Evolutionary conservation across 495 filamentous ascomycete genomes (phyloP).

Genomic region (Amorphotheca resinae): DNA sequence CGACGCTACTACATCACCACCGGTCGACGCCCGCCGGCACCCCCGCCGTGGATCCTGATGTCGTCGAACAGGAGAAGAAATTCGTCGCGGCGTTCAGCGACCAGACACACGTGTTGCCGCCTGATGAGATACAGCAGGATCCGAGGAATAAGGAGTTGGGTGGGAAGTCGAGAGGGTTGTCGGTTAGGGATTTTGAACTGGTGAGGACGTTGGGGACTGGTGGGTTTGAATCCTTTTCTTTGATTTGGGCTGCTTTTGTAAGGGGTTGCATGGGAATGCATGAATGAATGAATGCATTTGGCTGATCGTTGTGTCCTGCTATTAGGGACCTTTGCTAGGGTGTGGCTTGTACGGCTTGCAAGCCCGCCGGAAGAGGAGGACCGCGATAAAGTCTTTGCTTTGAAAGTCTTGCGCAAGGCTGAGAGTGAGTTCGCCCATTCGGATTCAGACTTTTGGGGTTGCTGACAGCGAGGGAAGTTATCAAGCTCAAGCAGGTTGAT

Average conservation of each 20-base stretch:
- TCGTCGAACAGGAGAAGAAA: slow-evolving; percentile 23
- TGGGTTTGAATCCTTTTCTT: slow-evolving; percentile 25
- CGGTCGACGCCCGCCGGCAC: background rate
- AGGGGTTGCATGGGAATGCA: too few species aligned
- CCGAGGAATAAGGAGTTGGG: slow-evolving; percentile 46
- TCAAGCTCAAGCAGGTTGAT: slow-evolving; percentile 94
- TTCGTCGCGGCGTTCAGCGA: slow-evolving; percentile 33
- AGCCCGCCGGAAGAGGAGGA: slow-evolving; percentile 39
- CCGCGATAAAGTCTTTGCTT: slow-evolving; percentile 65
- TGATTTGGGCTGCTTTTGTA: slow-evolving; percentile 3
- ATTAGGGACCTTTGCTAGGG: slow-evolving; percentile 86
- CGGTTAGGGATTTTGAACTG: slow-evolving; percentile 64
- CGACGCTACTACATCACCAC: background rate
- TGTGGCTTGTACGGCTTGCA: slow-evolving; percentile 65
- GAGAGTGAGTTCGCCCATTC: slow-evolving; percentile 35
- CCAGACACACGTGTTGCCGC: slow-evolving; percentile 37
- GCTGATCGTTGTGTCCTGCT: too few species aligned
- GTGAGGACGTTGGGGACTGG: slow-evolving; percentile 87
- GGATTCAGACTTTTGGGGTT: slow-evolving; percentile 7
- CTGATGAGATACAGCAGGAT: slow-evolving; percentile 40
- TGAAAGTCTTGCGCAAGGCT: slow-evolving; percentile 87
- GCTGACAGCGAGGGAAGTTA: slow-evolving; percentile 41
- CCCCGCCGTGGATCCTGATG: background rate
- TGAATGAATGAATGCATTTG: too few species aligned
- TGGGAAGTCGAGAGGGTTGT: slow-evolving; percentile 38